These are phyloP conservation scores for Cryptococcus sp. DNA, from an alignment of 1,284 basidiomycete species.

Conservation along the genomic window DNA sequence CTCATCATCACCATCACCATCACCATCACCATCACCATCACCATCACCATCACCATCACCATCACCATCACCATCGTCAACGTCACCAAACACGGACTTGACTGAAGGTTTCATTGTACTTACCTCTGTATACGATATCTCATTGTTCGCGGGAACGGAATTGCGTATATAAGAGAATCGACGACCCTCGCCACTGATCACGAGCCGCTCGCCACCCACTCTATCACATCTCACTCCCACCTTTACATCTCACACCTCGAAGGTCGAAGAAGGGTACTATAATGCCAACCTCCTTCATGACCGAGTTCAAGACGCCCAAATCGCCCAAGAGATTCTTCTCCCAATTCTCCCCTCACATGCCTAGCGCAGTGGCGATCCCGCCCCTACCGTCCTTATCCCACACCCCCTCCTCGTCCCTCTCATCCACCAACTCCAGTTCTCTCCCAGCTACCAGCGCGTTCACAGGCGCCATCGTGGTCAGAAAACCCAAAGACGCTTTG, in stretches of 20 bases:
- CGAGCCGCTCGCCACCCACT: background rate
- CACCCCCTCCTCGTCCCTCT: background rate
- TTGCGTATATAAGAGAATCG: background rate
- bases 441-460: background rate
- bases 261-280: background rate
- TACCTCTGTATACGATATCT: too few relatives aligned
- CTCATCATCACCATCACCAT: too few relatives aligned
- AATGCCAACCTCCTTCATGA: slow-evolving; percentile 13
- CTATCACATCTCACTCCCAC: background rate
- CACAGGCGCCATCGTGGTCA: slow-evolving; percentile 30
- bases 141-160: too few relatives aligned
- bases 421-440: background rate
- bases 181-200: background rate
- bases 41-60: background rate
- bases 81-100: background rate
- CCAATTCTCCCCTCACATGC: background rate
- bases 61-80: background rate
- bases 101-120: too few relatives aligned
- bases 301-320: slow-evolving; percentile 14
- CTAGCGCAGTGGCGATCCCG: background rate
- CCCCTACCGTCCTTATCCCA: slow-evolving; percentile 8
- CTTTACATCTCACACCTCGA: too few relatives aligned
- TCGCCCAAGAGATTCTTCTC: slow-evolving; percentile 23
- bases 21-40: background rate
- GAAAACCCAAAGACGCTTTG: slow-evolving; percentile 34